Base-by-base conservation (phyloP, 495 filamentous ascomycete genomes). In the Trichoderma orchidacearum region DNA sequence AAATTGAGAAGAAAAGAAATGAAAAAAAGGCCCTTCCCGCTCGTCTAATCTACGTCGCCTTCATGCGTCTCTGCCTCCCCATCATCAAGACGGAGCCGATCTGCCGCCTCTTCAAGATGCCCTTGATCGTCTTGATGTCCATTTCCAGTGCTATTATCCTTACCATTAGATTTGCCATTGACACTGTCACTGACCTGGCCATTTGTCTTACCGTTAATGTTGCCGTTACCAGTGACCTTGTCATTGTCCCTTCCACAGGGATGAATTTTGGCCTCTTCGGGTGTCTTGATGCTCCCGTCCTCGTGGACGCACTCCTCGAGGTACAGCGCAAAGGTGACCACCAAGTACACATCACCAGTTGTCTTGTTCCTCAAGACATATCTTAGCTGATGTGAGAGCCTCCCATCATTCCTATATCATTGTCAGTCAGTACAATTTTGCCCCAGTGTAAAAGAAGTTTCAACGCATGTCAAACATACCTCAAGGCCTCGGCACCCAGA, bases 361-460 rank as follows among this genome's bases (percentile, higher is more conserved):
- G 70, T 69, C 31, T 77, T 76, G 65, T 96, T 85, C 62, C 86
- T 91, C 59, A 97, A 77, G 32, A 90, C 85, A 74, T 95, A 97
- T 73, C 90, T 89, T 68, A 89, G 75, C 55, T 78, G 75, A 69
- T 90, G 85, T 70, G 77, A 75, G 71, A 75, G 82, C 67, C 70
- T 76, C 56, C 58, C 68, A 6, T 60, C 58, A 30, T 61, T 45
- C 67, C 68, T 70, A 58, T 59, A 54, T 17, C 27, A 35, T 11
- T 25, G 59, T 30, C 38, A 51, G 54, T 58, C 11, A 56, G 23
- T 36, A 58, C 9, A 58, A 25, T n/a, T 3, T 30, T 28, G 13
- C 38, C 29, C 31, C 56, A 32, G 48, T 34, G 8, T 50, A 59
- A 61, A 29, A 60, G 56, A 59, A 57, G 18, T 18, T 30, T 30